These are phyloP conservation scores for Cercospora canescens DNA, from an alignment of 2,329 filamentous ascomycete genomes.

Conservation along the genomic window DNA sequence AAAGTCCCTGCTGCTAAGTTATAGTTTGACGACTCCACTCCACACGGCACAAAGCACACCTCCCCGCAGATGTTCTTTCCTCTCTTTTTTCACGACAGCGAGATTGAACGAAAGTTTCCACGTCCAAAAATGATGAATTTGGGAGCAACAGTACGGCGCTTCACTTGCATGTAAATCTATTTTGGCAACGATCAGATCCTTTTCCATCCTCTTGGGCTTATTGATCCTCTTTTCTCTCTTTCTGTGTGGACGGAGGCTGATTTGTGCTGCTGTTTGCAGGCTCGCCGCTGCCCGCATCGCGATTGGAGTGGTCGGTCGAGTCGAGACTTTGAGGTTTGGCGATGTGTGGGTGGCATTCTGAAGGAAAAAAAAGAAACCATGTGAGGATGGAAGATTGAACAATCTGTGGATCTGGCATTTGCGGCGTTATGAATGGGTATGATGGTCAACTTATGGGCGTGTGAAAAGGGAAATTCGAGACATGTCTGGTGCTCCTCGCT, in stretches of 20 bases:
- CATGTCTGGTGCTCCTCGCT: neutral
- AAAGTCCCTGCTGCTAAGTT: conserved; percentile 56
- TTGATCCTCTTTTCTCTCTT: neutral
- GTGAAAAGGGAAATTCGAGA: neutral
- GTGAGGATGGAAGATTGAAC: neutral
- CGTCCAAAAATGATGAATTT: neutral
- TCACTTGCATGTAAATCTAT: neutral
- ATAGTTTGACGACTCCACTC: conserved; percentile 17
- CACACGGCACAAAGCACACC: neutral
- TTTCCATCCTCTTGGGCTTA: neutral
- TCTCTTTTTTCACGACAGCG: neutral
- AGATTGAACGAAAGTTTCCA: neutral
- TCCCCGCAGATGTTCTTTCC: neutral
- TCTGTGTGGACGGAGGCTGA: neutral
- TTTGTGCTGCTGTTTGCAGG: neutral
- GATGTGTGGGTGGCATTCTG: neutral
- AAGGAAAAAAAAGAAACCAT: neutral
- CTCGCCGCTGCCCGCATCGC: neutral
- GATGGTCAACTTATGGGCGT: too few relatives aligned
- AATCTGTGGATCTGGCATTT: neutral
- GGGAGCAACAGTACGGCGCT: neutral
- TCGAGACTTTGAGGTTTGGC: neutral
- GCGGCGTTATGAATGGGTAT: too few relatives aligned
- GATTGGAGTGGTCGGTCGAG: neutral
- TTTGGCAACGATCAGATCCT: neutral